phyloP scores from a whole-genome alignment of 805 yeast species.

The Monosporozyma aquatica region DNA sequence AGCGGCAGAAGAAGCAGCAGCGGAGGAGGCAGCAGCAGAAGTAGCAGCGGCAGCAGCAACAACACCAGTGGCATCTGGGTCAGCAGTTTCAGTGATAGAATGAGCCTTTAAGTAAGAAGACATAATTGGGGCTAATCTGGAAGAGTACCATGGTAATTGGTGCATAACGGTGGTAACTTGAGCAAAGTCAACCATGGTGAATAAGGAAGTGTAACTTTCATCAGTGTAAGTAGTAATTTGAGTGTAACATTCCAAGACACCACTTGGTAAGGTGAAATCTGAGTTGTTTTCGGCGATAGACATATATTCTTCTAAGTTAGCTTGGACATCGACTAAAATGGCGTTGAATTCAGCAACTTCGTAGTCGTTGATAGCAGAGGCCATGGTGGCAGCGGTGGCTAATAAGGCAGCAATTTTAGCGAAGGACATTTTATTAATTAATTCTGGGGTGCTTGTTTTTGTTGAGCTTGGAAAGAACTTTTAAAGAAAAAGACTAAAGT shows the following conservation, averaged over 20 bases:
- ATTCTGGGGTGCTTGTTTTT: not conserved
- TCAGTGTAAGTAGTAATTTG: constrained; percentile 30
- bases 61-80: constrained; percentile 8
- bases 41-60: constrained; percentile 8
- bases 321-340: constrained; percentile 17
- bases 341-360: constrained; percentile 21
- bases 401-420: constrained; percentile 13
- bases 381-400: constrained; percentile 15
- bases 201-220: constrained; percentile 30
- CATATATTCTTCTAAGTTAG: constrained; percentile 16
- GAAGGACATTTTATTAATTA: constrained; percentile 9
- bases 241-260: constrained; percentile 18
- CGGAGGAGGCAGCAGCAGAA: constrained; percentile 6
- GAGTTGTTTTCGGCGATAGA: constrained; percentile 14
- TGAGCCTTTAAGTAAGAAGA: constrained; percentile 12
- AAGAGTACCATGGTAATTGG: constrained; percentile 31
- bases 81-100: constrained; percentile 9
- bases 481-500: not conserved
- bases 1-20: constrained; percentile 9
- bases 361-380: constrained; percentile 10
- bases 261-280: constrained; percentile 16
- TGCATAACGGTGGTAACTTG: constrained; percentile 27
- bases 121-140: constrained; percentile 20
- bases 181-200: constrained; percentile 22
- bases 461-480: not conserved